Base-by-base conservation (phyloP, 441 rosid species). In the Jatropha podagrica region DNA sequence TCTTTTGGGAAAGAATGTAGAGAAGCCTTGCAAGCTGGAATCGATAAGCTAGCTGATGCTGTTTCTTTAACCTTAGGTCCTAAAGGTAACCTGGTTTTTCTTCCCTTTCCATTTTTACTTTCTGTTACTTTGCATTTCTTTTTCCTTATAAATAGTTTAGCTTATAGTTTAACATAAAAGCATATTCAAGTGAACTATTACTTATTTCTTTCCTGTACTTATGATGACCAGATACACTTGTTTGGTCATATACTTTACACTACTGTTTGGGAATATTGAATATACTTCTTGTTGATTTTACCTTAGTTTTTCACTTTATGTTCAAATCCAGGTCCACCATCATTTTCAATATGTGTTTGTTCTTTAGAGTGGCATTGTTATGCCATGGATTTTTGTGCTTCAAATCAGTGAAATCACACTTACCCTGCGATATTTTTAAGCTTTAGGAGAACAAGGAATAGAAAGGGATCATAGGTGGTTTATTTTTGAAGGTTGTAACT, bases 1-100 rank as follows among this genome's bases (percentile, higher is more conserved):
- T 81, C 84, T 49, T 88, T 83, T 49, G 99, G 96, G 9, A 86
- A 77, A 82, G 84, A 89, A 66, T 83, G 99, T 76, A 88, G 93
- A 72, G 88, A 86, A 51, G 90, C 90, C 37, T 76, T 95, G 59
- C 97, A 85, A 75, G 89, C 89, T 63, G 99, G 98, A 65, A 92
- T 95, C 38, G 94, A 95, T 85, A 92, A 93, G 82, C 77, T 95
- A 73, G 96, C 98, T 54, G 96, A 90, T 82, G 95, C 97, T 78
- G 98, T 95, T 76, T 88, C 99, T 80, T 81, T 83, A 74, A 95
- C 99, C 68, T 83, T 91, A 58, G 97, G 97, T 0, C 99, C 98
- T n/a, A 84, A 84, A 88, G 97, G 97, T 92, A 68, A 59, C 76
- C 71, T 72, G 65, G 48, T 5, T 77, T 58, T 40, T 61, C 27